Percentiles rank a stretch among this genome's conserved stretches.
phyloP scores from a whole-genome alignment of 441 rosid species.

The Isatis lusitanica region DNA sequence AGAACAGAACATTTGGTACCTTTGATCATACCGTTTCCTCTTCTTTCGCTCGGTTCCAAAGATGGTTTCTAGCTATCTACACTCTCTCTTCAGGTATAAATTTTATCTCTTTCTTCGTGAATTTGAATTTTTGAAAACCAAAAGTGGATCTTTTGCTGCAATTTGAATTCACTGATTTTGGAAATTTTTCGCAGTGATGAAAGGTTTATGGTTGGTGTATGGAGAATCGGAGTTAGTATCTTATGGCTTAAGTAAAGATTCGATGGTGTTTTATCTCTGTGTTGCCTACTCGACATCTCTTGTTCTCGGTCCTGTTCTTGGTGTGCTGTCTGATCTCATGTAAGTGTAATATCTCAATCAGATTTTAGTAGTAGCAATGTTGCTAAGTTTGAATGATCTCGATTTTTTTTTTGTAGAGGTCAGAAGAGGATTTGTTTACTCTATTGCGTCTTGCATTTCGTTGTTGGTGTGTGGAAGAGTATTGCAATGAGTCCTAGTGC shows the following conservation, averaged over 20 bases:
- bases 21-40: slow-evolving; percentile 52
- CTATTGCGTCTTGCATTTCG: slow-evolving; percentile 67
- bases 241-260: slow-evolving; percentile 53
- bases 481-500: slow-evolving; percentile 51
- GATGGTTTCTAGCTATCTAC: slow-evolving; percentile 63
- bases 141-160: too few species aligned
- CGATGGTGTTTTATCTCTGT: slow-evolving; percentile 50
- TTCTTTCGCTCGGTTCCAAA: slow-evolving; percentile 54
- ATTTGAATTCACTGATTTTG: not conserved
- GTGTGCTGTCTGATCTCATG: slow-evolving; percentile 75
- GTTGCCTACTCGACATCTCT: slow-evolving; percentile 64
- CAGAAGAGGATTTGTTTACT: slow-evolving; percentile 72
- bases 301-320: slow-evolving; percentile 61
- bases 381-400: not conserved
- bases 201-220: slow-evolving; percentile 77
- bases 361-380: not conserved
- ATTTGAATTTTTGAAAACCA: not conserved
- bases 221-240: slow-evolving; percentile 71
- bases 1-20: slow-evolving; percentile 40
- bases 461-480: slow-evolving; percentile 77
- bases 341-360: slow-evolving; percentile 40
- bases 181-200: slow-evolving; percentile 47
- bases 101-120: not conserved
- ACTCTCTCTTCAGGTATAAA: slow-evolving; percentile 69
- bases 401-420: slow-evolving; percentile 54